phyloP scores from a whole-genome alignment of 805 yeast genomes.

The Wickerhamiella cacticola region DNA sequence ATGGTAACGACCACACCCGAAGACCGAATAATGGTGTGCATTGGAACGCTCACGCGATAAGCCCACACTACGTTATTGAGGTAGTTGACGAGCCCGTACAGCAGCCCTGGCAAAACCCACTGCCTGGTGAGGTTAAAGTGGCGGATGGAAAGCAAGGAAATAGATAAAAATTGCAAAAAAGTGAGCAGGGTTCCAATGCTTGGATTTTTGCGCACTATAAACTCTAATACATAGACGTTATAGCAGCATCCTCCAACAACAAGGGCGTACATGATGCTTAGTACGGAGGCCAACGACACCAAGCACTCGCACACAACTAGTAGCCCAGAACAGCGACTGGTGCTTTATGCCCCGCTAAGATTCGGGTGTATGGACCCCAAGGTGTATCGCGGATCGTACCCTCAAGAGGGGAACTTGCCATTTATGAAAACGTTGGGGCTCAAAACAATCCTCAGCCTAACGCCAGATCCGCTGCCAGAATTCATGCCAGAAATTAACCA shows the following conservation, averaged over 20 bases:
- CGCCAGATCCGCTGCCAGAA: conserved; percentile 53
- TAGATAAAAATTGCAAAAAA: conserved; percentile 42
- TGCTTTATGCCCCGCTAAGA: conserved; percentile 43
- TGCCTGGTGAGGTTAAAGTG: not conserved
- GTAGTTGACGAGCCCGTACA: conserved; percentile 41
- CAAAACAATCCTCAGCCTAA: conserved; percentile 61
- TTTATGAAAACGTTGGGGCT: conserved; percentile 55
- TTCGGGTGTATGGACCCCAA: conserved; percentile 59
- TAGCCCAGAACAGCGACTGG: not conserved
- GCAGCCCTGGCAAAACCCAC: conserved; percentile 37
- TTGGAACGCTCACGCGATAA: conserved; percentile 48
- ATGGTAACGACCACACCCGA: conserved; percentile 52
- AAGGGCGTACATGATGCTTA: conserved; percentile 22
- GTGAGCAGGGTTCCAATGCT: conserved; percentile 44
- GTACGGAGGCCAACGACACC: not conserved
- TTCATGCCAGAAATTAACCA: conserved; percentile 48
- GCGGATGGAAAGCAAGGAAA: conserved; percentile 28
- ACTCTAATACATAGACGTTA: conserved; percentile 53
- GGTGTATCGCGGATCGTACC: conserved; percentile 77
- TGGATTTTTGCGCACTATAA: conserved; percentile 32
- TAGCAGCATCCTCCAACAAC: conserved; percentile 67
- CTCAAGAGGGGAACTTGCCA: conserved; percentile 58
- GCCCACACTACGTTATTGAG: conserved; percentile 49
- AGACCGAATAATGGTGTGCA: conserved; percentile 56
- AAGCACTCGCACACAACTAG: not conserved